A percentile compares a stretch with the other conserved stretches of the same genome.
These are phyloP conservation scores for Paraphaeosphaeria sporulosa DNA, from an alignment of 2,329 filamentous ascomycete species.

Conservation along the genomic window DNA sequence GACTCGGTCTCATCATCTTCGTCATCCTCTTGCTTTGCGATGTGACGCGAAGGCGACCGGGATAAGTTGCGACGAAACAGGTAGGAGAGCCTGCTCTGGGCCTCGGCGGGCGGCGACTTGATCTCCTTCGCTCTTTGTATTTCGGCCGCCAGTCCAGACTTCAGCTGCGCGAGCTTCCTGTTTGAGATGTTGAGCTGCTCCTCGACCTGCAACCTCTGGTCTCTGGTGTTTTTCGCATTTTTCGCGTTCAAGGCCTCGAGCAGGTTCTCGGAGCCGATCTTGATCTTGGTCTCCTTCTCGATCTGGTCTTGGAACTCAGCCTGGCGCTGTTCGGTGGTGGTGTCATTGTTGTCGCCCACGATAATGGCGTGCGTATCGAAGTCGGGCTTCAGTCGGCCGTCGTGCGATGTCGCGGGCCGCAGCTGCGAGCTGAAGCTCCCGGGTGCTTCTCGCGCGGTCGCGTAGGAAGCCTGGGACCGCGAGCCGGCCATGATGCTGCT, in stretches of 20 bases:
- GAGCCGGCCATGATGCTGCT: slow-evolving; percentile 66
- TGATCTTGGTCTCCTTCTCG: slow-evolving; percentile 97
- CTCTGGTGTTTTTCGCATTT: slow-evolving; percentile 93
- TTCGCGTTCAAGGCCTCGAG: slow-evolving; percentile 93
- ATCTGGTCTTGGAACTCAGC: slow-evolving; percentile 81
- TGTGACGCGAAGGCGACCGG: slow-evolving; percentile 59
- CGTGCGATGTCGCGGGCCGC: slow-evolving; percentile 73
- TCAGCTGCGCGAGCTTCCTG: slow-evolving; percentile 68
- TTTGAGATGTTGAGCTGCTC: slow-evolving; percentile 91
- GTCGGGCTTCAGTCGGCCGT: slow-evolving; percentile 66
- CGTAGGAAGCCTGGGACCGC: slow-evolving; percentile 68
- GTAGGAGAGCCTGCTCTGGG: slow-evolving; percentile 62
- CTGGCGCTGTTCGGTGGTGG: slow-evolving; percentile 74
- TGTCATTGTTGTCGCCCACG: slow-evolving; percentile 68
- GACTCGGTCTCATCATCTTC: slow-evolving; percentile 78
- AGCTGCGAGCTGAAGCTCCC: slow-evolving; percentile 92
- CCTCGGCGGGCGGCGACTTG: slow-evolving; percentile 55
- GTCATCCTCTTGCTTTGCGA: slow-evolving; percentile 67
- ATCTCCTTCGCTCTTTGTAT: slow-evolving; percentile 65
- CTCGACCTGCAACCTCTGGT: slow-evolving; percentile 64
- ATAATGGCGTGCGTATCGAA: slow-evolving; percentile 59
- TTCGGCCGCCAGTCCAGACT: slow-evolving; percentile 66
- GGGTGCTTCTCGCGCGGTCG: slow-evolving; percentile 68
- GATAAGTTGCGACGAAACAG: slow-evolving; percentile 65
- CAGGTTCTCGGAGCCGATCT: slow-evolving; percentile 96